phyloP scores from a whole-genome alignment of 1,284 basidiomycete genomes.

The Lentinula novae-zelandiae region DNA sequence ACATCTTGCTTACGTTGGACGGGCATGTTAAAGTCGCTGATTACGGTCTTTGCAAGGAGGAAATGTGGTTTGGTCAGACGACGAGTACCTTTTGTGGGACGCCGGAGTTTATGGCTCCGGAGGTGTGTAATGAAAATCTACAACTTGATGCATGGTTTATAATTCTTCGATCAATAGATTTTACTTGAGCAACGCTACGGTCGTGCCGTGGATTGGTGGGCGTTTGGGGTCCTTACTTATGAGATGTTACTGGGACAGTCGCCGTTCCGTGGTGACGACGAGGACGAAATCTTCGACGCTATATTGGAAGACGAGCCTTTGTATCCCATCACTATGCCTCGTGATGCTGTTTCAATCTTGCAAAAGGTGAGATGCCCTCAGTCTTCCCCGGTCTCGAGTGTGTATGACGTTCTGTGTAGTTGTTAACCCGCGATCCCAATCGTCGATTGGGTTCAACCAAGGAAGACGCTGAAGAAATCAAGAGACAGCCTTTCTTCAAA shows the following conservation, averaged over 20 bases:
- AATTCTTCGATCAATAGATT: conserved; percentile 53
- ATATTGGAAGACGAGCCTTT: conserved; percentile 98
- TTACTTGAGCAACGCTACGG: conserved; percentile 97
- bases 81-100: conserved; percentile 99
- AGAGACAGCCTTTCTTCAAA: conserved; percentile 97
- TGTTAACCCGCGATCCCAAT: conserved; percentile 90
- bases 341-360: conserved; percentile 93
- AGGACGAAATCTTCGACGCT: conserved; percentile 99
- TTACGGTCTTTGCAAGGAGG: conserved; percentile 99
- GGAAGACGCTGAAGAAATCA: conserved; percentile 96
- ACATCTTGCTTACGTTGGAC: conserved; percentile 94
- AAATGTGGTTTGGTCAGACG: conserved; percentile 97
- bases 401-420: conserved; percentile 40
- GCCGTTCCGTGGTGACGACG: conserved; percentile 98
- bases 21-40: conserved; percentile 99
- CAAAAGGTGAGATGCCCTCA: conserved; percentile 67
- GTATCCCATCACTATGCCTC: conserved; percentile 99
- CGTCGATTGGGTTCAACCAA: conserved; percentile 94
- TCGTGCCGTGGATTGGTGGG: conserved; percentile 99
- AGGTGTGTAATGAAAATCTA: conserved; percentile 49
- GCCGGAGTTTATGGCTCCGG: conserved; percentile 99
- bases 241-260: conserved; percentile 99
- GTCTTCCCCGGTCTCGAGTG: not conserved
- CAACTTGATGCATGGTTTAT: not conserved
- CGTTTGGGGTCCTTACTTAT: conserved; percentile 97